Evolutionary conservation across 352 stramenopile genomes (phyloP), one percentile per base, ranked within the genome.

Genomic region (Pythium biforme): DNA sequence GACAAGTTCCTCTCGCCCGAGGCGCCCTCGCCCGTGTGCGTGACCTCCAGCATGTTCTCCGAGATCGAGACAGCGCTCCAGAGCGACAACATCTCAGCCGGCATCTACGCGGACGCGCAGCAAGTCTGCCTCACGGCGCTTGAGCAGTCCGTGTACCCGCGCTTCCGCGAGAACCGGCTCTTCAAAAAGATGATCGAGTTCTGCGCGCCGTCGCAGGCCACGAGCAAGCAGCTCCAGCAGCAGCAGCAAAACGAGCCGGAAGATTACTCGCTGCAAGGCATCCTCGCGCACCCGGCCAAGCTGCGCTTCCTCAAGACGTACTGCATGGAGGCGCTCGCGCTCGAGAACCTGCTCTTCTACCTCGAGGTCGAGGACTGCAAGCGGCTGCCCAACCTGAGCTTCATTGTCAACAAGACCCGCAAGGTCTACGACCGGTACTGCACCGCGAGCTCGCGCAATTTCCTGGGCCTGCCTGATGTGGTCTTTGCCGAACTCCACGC

Each of bases 331-430:
- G 84, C 83, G 20, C 56, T 94, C 4, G 76, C 80, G n/a, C 59
- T 92, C 23, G 85, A 94, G 62, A 94, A 94, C 43, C 51, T 94
- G 48, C 79, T 94, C 40, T 94, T 94, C 60, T 91, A 91, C 62
- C 59, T 94, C 10, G 85, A 94, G 39, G 85, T 94, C 11, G 85
- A 94, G 50, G 85, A 94, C 64, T 92, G 82, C 70, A 94, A 94
- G 59, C 81, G 85, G 0, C 55, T 94, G 40, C 85, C 85, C 1
- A 94, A 94, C 56, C 65, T 92, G 31, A 90, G 79, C 43, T 94
- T 91, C 59, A 87, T 94, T 53, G 70, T 83, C 22, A 89, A 84
- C 58, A 89, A 87, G 45, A 88, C 85, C 2, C 75, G 79, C 20
- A 87, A 84, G 62, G 81, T 94, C 41, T 92, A 91, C 63, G 85